phyloP scores from a whole-genome alignment of 768 basidiomycete genomes.

The Tricholoma hemisulphureum region DNA sequence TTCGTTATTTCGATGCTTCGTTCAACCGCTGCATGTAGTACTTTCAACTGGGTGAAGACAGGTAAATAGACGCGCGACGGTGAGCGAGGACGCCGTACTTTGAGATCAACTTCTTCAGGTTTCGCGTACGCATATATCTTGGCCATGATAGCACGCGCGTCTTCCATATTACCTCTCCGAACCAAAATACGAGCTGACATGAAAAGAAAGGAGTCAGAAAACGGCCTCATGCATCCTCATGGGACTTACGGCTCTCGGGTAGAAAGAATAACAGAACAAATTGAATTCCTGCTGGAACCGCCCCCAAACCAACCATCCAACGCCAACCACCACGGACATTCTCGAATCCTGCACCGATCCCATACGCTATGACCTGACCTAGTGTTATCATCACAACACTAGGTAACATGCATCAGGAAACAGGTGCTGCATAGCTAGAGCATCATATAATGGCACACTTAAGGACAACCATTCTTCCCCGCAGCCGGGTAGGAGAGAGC shows the following conservation, averaged over 20 bases:
- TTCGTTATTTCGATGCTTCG: conserved; percentile 61
- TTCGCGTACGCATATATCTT: conserved; percentile 71
- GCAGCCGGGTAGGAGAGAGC: conserved; percentile 68
- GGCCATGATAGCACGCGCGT: conserved; percentile 53
- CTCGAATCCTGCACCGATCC: conserved; percentile 65
- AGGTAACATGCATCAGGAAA: neutral
- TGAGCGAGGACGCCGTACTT: conserved; percentile 35
- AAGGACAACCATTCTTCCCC: conserved; percentile 77
- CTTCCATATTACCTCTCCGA: conserved; percentile 47
- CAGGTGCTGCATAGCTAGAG: neutral
- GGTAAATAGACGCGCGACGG: neutral
- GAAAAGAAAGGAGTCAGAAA: neutral
- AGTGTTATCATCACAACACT: conserved; percentile 77
- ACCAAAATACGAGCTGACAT: conserved; percentile 57
- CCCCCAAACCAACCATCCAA: conserved; percentile 81
- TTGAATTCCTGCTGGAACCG: conserved; percentile 66
- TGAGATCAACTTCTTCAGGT: conserved; percentile 62
- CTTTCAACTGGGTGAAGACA: conserved; percentile 42
- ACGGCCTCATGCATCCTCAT: neutral
- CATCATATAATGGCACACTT: conserved; percentile 38
- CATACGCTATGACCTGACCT: conserved; percentile 79
- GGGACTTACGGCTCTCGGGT: conserved; percentile 74
- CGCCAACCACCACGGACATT: conserved; percentile 67
- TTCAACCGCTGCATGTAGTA: conserved; percentile 58
- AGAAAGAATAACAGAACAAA: conserved; percentile 58